Base-by-base conservation (phyloP, 148 eudicot genomes). In the Chenopodium quinoa region DNA sequence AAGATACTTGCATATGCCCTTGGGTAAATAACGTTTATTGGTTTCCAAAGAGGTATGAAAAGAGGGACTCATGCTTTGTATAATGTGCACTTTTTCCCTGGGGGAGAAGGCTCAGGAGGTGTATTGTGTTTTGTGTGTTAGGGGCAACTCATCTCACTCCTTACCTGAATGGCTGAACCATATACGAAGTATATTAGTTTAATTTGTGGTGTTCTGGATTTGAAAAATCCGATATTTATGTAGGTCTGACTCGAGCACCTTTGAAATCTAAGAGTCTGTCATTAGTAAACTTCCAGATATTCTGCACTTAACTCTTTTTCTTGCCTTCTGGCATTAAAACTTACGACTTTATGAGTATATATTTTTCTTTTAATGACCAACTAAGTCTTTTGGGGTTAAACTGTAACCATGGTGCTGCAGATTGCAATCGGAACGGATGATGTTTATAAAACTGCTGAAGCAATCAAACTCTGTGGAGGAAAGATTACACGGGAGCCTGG, bases 381-480 rank as follows among this genome's bases (percentile, higher is more conserved):
- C 23, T 70, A 11, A 71, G 17, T 78, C 58, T 14, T 19, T 75
- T 70, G 54, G 29, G 63, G 44, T 40, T 3, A 23, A 75, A 11
- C 66, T 76, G 40, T 60, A 44, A 34, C 47, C 10, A 25, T 58
- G 37, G 34, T 31, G 47, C 69, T 86, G 73, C 84, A 88, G 90
- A 86, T 88, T 64, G 90, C 90, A 71, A 80, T 88, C 63, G 88
- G 90, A 46, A 88, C 88, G 23, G 88, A 88, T 78, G 88, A 88
- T 82, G 90, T 86, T 44, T 88, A 86, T 70, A 88, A 88, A 80
- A 88, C 87, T 29, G 90, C 90, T 9, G 90, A 88, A 82, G 88
- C 90, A 62, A 54, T 88, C 47, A 86, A 86, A 75, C 80, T 84
- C 20, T 82, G 83, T 56, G 90, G 88, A 52, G 90, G 90, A 52